Evolutionary conservation across 164 flowering plant species (phyloP).

Genomic region (Berberis vulgaris): DNA sequence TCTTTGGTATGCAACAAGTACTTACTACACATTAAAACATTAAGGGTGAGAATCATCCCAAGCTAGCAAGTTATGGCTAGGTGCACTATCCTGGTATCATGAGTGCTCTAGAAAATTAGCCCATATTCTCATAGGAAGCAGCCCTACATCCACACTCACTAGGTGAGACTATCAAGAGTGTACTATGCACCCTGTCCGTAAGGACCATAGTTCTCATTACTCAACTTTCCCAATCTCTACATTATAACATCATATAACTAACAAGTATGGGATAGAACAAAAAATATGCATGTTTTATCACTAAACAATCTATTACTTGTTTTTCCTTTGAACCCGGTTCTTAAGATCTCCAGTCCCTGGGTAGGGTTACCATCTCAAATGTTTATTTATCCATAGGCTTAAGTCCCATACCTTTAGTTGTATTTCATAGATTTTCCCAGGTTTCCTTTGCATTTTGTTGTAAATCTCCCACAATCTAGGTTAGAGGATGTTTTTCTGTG

Average conservation of each 20-base stretch:
- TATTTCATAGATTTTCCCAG: too few relatives aligned
- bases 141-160: conserved; percentile 1
- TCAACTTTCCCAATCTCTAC: not conserved
- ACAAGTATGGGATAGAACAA: not conserved
- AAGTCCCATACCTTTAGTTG: not conserved
- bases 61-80: not conserved
- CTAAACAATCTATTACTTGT: not conserved
- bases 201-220: not conserved
- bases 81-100: not conserved
- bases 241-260: not conserved
- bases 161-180: conserved; percentile 1
- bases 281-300: not conserved
- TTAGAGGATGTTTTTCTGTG: too few relatives aligned
- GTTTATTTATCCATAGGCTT: not conserved
- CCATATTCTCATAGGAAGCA: not conserved
- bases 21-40: not conserved
- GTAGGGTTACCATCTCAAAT: not conserved
- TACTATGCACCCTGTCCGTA: not conserved
- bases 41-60: not conserved
- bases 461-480: too few relatives aligned
- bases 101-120: not conserved
- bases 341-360: not conserved
- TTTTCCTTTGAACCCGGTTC: not conserved
- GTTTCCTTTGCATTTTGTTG: too few relatives aligned
- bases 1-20: not conserved